phyloP scores from a whole-genome alignment of 352 stramenopile species.

The Phytopythium ostracodes region DNA sequence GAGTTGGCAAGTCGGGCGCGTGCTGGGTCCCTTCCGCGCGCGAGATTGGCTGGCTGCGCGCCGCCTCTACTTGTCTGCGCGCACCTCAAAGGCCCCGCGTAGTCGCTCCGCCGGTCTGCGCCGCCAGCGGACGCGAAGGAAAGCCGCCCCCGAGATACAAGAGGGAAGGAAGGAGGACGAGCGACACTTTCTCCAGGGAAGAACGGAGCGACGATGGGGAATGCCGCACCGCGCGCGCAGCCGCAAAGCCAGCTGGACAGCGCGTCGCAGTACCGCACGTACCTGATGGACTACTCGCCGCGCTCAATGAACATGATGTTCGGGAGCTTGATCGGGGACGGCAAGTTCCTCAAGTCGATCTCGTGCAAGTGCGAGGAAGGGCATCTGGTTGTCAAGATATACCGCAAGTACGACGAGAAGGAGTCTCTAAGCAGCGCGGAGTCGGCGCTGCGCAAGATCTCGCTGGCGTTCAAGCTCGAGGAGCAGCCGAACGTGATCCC shows the following conservation, averaged over 20 bases:
- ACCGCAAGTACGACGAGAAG: slow-evolving; percentile 78
- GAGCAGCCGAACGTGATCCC: slow-evolving; percentile 79
- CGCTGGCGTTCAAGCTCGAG: slow-evolving; percentile 58
- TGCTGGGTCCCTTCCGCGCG: background rate
- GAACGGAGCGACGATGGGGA: slow-evolving; percentile 49
- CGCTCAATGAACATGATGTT: slow-evolving; percentile 86
- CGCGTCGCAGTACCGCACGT: slow-evolving; percentile 83
- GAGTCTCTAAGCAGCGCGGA: slow-evolving; percentile 62
- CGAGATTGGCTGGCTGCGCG: background rate
- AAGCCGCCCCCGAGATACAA: background rate
- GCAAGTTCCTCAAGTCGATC: slow-evolving; percentile 90
- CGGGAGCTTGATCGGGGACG: slow-evolving; percentile 76
- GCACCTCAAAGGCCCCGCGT: background rate
- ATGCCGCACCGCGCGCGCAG: slow-evolving; percentile 76
- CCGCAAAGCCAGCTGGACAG: slow-evolving; percentile 74
- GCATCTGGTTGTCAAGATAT: slow-evolving; percentile 85
- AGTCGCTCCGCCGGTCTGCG: background rate
- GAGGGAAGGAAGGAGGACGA: slow-evolving; percentile 1
- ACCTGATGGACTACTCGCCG: slow-evolving; percentile 85
- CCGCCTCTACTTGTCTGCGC: background rate
- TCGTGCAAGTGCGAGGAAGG: slow-evolving; percentile 86
- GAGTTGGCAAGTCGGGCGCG: background rate
- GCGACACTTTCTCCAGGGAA: slow-evolving; percentile 5
- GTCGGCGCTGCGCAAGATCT: slow-evolving; percentile 45
- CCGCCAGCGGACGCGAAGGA: background rate